phyloP scores from a whole-genome alignment of 2,329 filamentous ascomycete species.

The Leptodontidium sp. region DNA sequence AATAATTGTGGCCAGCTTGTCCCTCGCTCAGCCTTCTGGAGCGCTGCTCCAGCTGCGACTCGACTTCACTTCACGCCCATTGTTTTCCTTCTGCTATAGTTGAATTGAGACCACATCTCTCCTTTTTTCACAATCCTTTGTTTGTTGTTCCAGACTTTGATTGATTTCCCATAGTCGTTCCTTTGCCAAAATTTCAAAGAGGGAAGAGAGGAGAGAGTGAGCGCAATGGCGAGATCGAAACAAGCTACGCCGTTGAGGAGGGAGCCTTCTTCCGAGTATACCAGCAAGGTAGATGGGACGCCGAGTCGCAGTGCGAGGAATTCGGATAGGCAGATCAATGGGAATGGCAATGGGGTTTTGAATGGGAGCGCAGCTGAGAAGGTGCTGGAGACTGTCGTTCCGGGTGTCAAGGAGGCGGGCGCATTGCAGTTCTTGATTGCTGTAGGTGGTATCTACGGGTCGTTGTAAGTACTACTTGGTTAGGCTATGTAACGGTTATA shows the following conservation, averaged over 20 bases:
- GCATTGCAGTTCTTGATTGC: slow-evolving; percentile 81
- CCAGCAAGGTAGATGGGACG: slow-evolving; percentile 56
- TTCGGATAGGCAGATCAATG: slow-evolving; percentile 45
- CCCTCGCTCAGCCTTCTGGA: slow-evolving; percentile 25
- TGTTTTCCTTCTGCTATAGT: slow-evolving; percentile 14
- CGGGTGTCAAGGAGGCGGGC: slow-evolving; percentile 61
- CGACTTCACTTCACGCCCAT: slow-evolving; percentile 2
- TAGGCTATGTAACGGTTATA: background rate
- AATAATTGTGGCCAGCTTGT: slow-evolving; percentile 31
- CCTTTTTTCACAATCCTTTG: slow-evolving; percentile 1
- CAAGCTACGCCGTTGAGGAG: slow-evolving; percentile 71
- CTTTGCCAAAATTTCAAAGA: background rate
- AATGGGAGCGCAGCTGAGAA: slow-evolving; percentile 41
- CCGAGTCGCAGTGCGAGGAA: slow-evolving; percentile 46
- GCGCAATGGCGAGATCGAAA: slow-evolving; percentile 75
- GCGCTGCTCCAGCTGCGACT: background rate
- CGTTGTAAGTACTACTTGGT: slow-evolving; percentile 73
- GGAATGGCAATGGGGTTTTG: slow-evolving; percentile 44
- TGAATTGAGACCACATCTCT: background rate
- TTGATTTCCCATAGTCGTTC: background rate
- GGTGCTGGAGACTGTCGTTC: slow-evolving; percentile 46
- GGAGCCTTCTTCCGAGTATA: slow-evolving; percentile 72
- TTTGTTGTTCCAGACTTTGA: background rate
- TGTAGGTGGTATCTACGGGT: slow-evolving; percentile 94
- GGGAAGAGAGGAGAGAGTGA: background rate